Conservation (phyloP, 805 yeast species). For the Grigorovia transvaalensis region DNA sequence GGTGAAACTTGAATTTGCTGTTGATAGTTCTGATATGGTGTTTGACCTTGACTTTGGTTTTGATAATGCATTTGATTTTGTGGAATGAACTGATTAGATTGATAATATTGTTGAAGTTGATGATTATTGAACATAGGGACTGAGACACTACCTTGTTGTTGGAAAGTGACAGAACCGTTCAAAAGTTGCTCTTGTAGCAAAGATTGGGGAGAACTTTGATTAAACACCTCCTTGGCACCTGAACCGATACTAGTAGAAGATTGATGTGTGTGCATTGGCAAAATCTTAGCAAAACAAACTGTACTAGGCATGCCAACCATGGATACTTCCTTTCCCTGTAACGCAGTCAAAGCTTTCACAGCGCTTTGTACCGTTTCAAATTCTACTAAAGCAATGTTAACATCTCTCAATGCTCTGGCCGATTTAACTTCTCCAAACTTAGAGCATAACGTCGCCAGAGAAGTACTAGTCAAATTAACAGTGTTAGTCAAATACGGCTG, state of each 20-base stretch:
- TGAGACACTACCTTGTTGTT: conserved; percentile 26
- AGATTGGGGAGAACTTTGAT: conserved; percentile 12
- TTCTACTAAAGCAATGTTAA: conserved; percentile 54
- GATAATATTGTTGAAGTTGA: conserved; percentile 1
- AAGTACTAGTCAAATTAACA: conserved; percentile 32
- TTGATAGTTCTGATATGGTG: conserved; percentile 1
- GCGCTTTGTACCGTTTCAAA: conserved; percentile 67
- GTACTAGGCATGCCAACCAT: conserved; percentile 66
- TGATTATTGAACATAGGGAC: conserved; percentile 23
- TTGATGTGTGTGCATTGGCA: conserved; percentile 27
- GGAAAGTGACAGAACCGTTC: conserved; percentile 25
- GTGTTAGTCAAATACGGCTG: conserved; percentile 47
- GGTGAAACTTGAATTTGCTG: conserved; percentile 3
- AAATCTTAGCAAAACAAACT: conserved; percentile 76
- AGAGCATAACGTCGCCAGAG: conserved; percentile 50
- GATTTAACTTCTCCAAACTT: conserved; percentile 53
- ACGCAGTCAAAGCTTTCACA: conserved; percentile 61
- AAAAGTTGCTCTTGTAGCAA: conserved; percentile 26
- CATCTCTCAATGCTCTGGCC: conserved; percentile 46
- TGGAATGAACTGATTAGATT: conserved; percentile 6
- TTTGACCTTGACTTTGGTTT: conserved; percentile 2
- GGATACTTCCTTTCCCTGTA: conserved; percentile 70
- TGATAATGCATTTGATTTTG: conserved; percentile 13
- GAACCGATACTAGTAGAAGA: conserved; percentile 2
- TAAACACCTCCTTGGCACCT: conserved; percentile 2